These are phyloP conservation scores for Hibiscus mutabilis DNA, from an alignment of 345 rosid species.

Conservation along the genomic window DNA sequence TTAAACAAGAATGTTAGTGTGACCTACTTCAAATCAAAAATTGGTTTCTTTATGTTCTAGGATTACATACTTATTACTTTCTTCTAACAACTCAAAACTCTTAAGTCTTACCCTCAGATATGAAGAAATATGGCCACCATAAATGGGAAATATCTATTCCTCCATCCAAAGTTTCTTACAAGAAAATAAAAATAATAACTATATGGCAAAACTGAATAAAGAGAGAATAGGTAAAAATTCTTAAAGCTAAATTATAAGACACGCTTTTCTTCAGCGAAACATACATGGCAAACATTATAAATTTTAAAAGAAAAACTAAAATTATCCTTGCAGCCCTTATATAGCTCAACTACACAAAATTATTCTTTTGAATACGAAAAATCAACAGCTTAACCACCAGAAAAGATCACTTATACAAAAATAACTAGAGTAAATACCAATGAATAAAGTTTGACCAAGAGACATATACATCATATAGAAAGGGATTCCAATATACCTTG, in stretches of 20 bases:
- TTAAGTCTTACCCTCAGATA: too few species aligned
- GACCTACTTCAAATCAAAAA: background rate
- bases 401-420: background rate
- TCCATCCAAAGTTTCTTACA: background rate
- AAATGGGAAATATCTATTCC: background rate
- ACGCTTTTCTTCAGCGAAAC: background rate
- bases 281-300: background rate
- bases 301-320: background rate
- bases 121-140: too few species aligned
- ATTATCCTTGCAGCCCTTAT: background rate
- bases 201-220: background rate
- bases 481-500: conserved; percentile 32
- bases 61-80: background rate
- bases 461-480: background rate
- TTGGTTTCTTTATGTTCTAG: background rate
- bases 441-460: background rate
- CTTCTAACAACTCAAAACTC: too few species aligned
- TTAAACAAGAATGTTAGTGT: background rate
- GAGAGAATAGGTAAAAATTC: background rate
- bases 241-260: background rate
- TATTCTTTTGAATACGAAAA: background rate
- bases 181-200: background rate
- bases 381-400: background rate
- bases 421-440: background rate
- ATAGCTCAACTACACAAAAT: background rate